These are phyloP conservation scores for Globisporangium canariense DNA, from an alignment of 352 stramenopile genomes.

Conservation along the genomic window DNA sequence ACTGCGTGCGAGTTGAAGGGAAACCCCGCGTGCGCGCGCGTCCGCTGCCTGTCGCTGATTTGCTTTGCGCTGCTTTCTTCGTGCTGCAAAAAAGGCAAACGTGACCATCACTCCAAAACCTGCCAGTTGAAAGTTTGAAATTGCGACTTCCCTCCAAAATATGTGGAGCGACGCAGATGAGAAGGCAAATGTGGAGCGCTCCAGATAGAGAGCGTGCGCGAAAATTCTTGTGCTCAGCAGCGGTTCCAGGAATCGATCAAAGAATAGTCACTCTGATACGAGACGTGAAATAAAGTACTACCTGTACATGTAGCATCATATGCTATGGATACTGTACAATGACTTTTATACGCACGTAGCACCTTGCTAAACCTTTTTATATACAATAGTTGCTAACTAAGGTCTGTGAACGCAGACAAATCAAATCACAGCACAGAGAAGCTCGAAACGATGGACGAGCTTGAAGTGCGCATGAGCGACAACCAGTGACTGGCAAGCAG, in stretches of 20 bases:
- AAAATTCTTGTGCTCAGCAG: constrained; percentile 25
- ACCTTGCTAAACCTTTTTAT: background rate
- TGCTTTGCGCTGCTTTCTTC: background rate
- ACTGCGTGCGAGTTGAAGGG: constrained; percentile 16
- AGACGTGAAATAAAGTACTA: background rate
- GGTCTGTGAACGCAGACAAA: background rate
- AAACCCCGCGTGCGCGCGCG: constrained; percentile 5
- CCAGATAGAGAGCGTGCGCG: constrained; percentile 2
- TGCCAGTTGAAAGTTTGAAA: constrained; percentile 19
- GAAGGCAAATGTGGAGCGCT: background rate
- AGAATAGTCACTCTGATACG: constrained; percentile 4
- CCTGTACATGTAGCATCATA: background rate
- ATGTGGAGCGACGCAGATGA: background rate
- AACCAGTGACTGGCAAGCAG: constrained; percentile 18
- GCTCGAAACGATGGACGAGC: constrained; percentile 11
- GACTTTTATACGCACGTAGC: background rate
- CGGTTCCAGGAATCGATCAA: background rate
- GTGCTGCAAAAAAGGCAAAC: background rate
- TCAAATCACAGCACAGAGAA: background rate
- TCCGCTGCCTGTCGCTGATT: constrained; percentile 1
- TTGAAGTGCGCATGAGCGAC: constrained; percentile 24
- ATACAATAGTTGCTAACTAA: background rate
- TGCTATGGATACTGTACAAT: background rate
- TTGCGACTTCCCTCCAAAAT: background rate
- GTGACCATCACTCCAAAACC: constrained; percentile 3